Conservation (phyloP, 768 basidiomycete species). For the Piloderma croceum region DNA sequence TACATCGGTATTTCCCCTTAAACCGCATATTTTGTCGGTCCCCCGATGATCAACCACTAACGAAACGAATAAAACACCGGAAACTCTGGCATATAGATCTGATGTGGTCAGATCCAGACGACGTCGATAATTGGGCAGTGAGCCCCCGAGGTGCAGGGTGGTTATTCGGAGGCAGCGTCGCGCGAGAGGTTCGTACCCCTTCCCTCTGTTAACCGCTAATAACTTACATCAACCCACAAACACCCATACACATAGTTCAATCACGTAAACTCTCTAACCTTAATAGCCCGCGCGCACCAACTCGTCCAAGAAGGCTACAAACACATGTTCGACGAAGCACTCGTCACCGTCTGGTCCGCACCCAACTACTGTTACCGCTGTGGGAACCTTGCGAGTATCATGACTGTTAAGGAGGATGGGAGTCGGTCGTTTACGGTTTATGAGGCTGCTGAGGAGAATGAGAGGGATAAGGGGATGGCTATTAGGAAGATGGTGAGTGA, state of each 20-base stretch:
- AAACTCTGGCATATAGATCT: too few species aligned
- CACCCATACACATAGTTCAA: constrained; percentile 58
- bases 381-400: constrained; percentile 87
- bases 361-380: constrained; percentile 85
- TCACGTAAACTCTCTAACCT: constrained; percentile 78
- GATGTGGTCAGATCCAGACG: constrained; percentile 98
- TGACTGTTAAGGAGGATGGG: constrained; percentile 73
- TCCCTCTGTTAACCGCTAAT: neutral
- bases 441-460: constrained; percentile 85
- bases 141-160: constrained; percentile 95
- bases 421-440: constrained; percentile 74
- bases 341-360: constrained; percentile 91
- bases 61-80: neutral
- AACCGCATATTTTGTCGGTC: neutral
- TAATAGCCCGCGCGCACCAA: constrained; percentile 95
- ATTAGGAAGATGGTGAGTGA: constrained; percentile 63
- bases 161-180: constrained; percentile 85
- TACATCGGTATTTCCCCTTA: too few species aligned
- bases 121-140: constrained; percentile 94
- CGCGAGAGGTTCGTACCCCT: constrained; percentile 56
- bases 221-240: neutral
- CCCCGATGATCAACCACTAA: constrained; percentile 1
- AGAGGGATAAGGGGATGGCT: constrained; percentile 75
- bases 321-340: constrained; percentile 91
- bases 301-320: constrained; percentile 95